Base-by-base conservation (phyloP, 805 yeast species). In the Monosporozyma solicola region DNA sequence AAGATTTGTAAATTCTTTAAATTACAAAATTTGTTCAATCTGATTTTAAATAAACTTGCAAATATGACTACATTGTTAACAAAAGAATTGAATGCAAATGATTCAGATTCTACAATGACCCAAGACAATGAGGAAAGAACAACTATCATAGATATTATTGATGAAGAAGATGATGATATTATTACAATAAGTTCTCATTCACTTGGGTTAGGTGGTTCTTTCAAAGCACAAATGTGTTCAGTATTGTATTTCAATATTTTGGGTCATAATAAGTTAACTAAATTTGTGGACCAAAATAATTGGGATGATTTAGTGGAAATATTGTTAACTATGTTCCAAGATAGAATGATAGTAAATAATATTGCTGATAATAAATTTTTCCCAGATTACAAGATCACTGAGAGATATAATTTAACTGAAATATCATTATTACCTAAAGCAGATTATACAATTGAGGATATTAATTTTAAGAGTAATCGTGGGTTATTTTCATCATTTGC, bases 401-500 rank as follows among this genome's bases (percentile, higher is more conserved):
- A 27, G 20, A n/a, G 25, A n/a, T 35, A 24, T 20, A n/a, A 22
- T n/a, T 24, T 35, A 25, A 32, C n/a, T 20, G 39, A 6, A n/a
- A 16, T 50, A 25, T 13, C 44, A 13, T 27, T 39, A 20, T 13
- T 47, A 15, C 52, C 52, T 11, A 15, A 43, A n/a, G 29, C 49
- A 22, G 47, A 29, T 41, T 29, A 41, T 10, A 41, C 46, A 3
- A 41, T 29, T 20, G 47, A 41, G 15, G 48, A 50, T 45, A 50
- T 33, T 13, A 20, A 33, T 15, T 32, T 31, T 15, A 22, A 81
- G 82, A 0, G 20, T 27, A 78, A 82, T 37, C 86, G 82, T 60
- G 95, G 98, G 2, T 64, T 94, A n/a, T 79, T 94, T 53, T 87
- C 96, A 0, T 87, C 98, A 0, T 84, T 94, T 60, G 90, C 97